Conservation (phyloP, 106 monocot genomes). For the Allium fistulosum region DNA sequence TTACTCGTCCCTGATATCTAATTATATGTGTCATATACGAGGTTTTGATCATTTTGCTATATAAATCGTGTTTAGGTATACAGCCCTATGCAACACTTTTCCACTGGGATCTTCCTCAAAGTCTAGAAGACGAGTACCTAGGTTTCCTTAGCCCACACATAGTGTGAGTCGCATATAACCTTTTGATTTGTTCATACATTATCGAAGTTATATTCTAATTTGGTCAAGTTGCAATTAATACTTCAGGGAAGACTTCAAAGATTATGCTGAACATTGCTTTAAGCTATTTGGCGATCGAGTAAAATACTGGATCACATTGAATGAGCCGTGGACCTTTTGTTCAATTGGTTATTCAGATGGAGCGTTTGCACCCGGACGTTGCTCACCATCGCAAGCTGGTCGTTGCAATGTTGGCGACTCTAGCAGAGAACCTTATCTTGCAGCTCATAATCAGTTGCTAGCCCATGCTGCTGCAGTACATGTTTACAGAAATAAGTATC, state of each 20-base stretch:
- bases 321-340: not conserved
- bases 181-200: too few relatives aligned
- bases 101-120: slow-evolving; percentile 55
- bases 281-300: slow-evolving; percentile 30
- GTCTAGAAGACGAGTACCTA: slow-evolving; percentile 31
- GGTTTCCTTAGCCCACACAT: slow-evolving; percentile 33
- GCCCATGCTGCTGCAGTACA: slow-evolving; percentile 35
- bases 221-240: not conserved
- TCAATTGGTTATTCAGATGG: not conserved
- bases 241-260: slow-evolving; percentile 28
- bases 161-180: slow-evolving; percentile 19
- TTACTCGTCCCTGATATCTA: not conserved
- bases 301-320: not conserved
- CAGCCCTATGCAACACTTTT: slow-evolving; percentile 50
- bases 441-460: slow-evolving; percentile 27
- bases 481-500: slow-evolving; percentile 22
- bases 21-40: not conserved
- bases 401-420: slow-evolving; percentile 26
- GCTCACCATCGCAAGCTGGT: not conserved
- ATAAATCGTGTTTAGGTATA: slow-evolving; percentile 18
- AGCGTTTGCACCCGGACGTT: slow-evolving; percentile 5
- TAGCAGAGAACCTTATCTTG: slow-evolving; percentile 38
- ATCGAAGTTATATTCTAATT: not conserved
- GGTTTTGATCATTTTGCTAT: not conserved
- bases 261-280: slow-evolving; percentile 36